Conservation (phyloP, 2,329 filamentous ascomycete species). For the Metarhizium guizhouense region DNA sequence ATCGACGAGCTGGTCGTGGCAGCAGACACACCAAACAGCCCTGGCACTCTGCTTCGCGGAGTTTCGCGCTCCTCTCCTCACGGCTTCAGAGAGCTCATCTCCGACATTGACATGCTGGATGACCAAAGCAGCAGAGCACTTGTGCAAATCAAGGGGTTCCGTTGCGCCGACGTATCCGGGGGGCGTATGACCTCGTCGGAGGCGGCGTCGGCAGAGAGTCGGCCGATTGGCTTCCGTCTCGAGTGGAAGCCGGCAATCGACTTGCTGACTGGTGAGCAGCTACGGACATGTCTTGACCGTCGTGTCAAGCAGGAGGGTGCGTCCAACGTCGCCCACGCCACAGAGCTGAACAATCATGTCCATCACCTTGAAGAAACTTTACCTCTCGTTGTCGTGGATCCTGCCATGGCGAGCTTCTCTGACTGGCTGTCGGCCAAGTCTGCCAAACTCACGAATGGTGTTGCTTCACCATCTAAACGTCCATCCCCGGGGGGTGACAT, state of each 20-base stretch:
- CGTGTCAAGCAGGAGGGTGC: background rate
- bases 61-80: conserved; percentile 17
- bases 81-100: background rate
- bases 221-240: background rate
- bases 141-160: background rate
- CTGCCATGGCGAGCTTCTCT: background rate
- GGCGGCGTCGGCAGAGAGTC: background rate
- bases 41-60: conserved; percentile 8
- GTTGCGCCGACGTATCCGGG: background rate
- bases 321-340: background rate
- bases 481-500: background rate
- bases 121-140: background rate
- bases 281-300: background rate
- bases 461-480: background rate
- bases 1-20: background rate
- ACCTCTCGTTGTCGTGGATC: background rate
- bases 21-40: background rate
- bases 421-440: background rate
- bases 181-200: background rate
- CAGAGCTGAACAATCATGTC: background rate
- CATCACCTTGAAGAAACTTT: background rate
- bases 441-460: background rate
- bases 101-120: background rate
- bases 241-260: background rate
- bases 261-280: background rate